Evolutionary conservation across 2,329 filamentous ascomycete species (phyloP), one percentile per base, ranked within the genome.

Genomic region (Cryphonectria carpinicola): DNA sequence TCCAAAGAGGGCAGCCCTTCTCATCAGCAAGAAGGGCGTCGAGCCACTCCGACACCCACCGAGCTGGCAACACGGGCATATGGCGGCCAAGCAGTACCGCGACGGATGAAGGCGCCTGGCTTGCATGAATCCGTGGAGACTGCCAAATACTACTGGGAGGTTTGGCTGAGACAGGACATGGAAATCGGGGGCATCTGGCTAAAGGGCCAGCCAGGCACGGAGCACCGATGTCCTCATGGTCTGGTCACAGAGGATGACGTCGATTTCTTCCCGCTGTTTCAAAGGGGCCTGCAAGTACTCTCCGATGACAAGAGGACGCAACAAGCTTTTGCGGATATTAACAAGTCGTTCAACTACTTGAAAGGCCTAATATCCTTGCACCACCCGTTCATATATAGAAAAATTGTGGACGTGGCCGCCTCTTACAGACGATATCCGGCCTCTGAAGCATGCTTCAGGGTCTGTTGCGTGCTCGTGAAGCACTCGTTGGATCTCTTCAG

Each of bases 71-170:
- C 32, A 28, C n/a, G 43, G 13, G n/a, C 43, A 25, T 49, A n/a
- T 49, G 22, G 46, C 22, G 32, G 61, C 37, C 35, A 2, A 28
- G 22, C 46, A 11, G 14, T 43, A 46, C 61, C 37, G 39, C 61
- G 61, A 19, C 61, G 39, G 37, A 39, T 43, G 25, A 43, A 39
- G 35, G n/a, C 35, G 7, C 22, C 37, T 28, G 22, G 39, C 28
- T n/a, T 43, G 8, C 17, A 43, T 43, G 61, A 64, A 8, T 39
- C 61, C 5, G n/a, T 64, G 22, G 37, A 28, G 22, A 14, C 39
- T 10, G 61, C 61, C 61, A 64, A 11, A 28, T 28, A 64, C 39
- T 64, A 64, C 61, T 64, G 61, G 61, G 61, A 64, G 39, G 2
- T 46, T 5, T 64, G 61, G 61, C 37, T 64, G n/a, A 41, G 39